Base-by-base conservation (phyloP, 2,329 filamentous ascomycete genomes). In the Beauveria varroae region DNA sequence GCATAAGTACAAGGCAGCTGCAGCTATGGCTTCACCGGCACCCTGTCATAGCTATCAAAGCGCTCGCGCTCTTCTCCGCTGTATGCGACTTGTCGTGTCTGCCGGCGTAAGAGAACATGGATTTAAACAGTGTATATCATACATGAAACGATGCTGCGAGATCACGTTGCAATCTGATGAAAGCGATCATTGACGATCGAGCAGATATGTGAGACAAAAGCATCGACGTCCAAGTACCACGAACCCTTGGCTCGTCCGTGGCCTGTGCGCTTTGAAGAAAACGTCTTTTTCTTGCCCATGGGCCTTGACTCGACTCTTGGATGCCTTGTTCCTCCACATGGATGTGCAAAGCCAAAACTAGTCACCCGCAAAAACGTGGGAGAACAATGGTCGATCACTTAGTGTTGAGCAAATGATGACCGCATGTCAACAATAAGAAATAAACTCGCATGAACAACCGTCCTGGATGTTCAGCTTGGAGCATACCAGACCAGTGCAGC, bases 311-410 rank as follows among this genome's bases (percentile, higher is more conserved):
- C 34, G 34, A 37, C 34, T 12, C 34, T 47, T 47, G 46, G 9
- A 37, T 37, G 16, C 49, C 26, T 59, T 52, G n/a, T 46, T 26
- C 20, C 28, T 30, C 9, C 26, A 22, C 46, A 51, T 43, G n/a
- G 34, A 51, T 41, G 26, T 43, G 46, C n/a, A 50, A 14, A 22
- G 20, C 12, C 34, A 46, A 57, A 40, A n/a, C 24, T 59, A 30
- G 47, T 10, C 16, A 24, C 37, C 40, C 47, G 37, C 37, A 60
- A 52, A 26, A 60, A 60, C 49, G 57, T 54, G 57, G 57, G 49
- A 54, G 26, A 46, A 40, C 28, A 47, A 44, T 44, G 12, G 57
- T 20, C 40, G 50, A 46, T 43, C 50, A 9, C 50, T 28, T n/a
- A 43, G 8, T 24, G 37, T n/a, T 8, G 24, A 10, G 47, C 34